Evolutionary conservation across 2,329 filamentous ascomycete species (phyloP).

Genomic region (Herpotrichia juniperi): DNA sequence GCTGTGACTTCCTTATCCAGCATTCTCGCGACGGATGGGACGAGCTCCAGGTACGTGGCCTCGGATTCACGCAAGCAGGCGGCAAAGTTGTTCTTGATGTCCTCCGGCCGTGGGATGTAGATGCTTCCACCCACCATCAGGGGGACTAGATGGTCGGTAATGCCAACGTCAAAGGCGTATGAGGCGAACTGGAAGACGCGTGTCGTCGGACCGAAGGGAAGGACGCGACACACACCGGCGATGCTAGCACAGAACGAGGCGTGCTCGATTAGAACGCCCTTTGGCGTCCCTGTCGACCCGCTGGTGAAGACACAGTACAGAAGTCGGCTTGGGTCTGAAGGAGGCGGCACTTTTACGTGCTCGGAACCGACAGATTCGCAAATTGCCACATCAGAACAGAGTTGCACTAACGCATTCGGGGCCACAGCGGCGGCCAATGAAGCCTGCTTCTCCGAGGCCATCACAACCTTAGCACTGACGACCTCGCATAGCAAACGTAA

Average conservation of each 20-base stretch:
- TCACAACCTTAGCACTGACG: neutral
- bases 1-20: neutral
- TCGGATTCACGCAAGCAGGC: neutral
- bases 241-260: neutral
- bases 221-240: neutral
- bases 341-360: neutral
- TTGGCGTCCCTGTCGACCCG: neutral
- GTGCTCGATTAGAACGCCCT: neutral
- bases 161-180: neutral
- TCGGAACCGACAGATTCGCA: neutral
- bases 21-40: neutral
- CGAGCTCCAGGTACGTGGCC: neutral
- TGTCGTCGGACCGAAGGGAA: neutral
- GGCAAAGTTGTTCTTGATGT: neutral
- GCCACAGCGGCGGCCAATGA: neutral
- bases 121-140: neutral
- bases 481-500: neutral
- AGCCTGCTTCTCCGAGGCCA: neutral
- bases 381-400: too few relatives aligned
- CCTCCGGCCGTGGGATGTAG: neutral
- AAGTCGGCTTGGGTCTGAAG: neutral
- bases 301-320: neutral
- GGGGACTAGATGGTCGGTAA: neutral
- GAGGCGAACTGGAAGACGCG: neutral
- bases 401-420: too few relatives aligned